phyloP scores from a whole-genome alignment of 73 alveolate genomes.

The Paramecium biaurelia region DNA sequence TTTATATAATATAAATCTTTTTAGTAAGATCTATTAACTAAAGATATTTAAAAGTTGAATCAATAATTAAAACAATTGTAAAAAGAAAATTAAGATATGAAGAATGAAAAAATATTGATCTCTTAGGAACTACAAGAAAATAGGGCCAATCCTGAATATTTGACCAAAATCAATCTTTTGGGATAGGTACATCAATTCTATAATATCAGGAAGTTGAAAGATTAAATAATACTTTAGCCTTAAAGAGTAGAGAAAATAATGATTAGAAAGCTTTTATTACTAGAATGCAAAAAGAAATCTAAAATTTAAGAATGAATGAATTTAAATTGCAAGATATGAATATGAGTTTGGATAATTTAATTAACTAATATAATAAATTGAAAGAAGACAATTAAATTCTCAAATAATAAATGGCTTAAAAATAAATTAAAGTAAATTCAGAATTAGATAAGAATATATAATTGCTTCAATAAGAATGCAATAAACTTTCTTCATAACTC shows the following conservation, averaged over 20 bases:
- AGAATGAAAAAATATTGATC: neutral
- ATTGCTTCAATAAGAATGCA: neutral
- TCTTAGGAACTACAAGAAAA: neutral
- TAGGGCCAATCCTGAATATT: neutral
- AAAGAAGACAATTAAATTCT: neutral
- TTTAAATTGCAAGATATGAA: neutral
- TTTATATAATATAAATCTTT: neutral
- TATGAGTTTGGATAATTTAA: neutral
- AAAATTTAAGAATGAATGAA: constrained; percentile 34
- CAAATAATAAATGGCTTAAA: neutral
- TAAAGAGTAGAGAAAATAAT: constrained; percentile 7
- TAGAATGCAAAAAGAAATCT: neutral
- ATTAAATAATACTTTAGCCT: neutral
- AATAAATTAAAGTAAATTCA: neutral
- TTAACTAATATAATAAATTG: neutral
- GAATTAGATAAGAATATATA: neutral
- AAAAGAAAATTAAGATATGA: neutral
- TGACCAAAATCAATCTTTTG: neutral
- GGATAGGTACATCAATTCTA: constrained; percentile 10
- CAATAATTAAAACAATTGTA: neutral
- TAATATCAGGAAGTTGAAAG: constrained; percentile 28
- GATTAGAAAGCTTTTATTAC: neutral
- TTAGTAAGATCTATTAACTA: neutral
- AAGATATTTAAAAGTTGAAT: constrained; percentile 1
- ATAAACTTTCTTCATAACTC: neutral